Percentiles rank a stretch among this genome's conserved stretches.
Evolutionary conservation across 768 basidiomycete species (phyloP).

Genomic region (Russula sp.): DNA sequence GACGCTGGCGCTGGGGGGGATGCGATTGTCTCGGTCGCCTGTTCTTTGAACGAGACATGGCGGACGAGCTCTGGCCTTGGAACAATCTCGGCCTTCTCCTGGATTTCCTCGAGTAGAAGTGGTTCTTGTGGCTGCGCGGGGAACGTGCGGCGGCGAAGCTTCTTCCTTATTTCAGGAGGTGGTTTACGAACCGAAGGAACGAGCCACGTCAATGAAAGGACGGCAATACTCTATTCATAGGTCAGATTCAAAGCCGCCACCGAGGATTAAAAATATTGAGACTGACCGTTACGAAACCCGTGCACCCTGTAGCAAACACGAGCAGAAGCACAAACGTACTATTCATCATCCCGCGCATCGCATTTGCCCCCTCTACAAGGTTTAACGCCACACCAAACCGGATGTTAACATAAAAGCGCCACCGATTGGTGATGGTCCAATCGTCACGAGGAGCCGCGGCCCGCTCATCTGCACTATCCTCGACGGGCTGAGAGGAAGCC

Average conservation of each 20-base stretch:
- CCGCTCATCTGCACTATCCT: slow-evolving; percentile 16
- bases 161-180: slow-evolving; percentile 11
- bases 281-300: slow-evolving; percentile 27
- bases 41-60: slow-evolving; percentile 26
- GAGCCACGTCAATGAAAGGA: slow-evolving; percentile 21
- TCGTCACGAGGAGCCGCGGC: slow-evolving; percentile 2
- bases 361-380: slow-evolving; percentile 15
- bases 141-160: background rate
- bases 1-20: slow-evolving; percentile 4
- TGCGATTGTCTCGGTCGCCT: background rate
- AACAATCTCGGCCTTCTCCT: background rate
- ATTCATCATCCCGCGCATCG: slow-evolving; percentile 2
- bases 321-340: slow-evolving; percentile 8
- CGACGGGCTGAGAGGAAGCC: slow-evolving; percentile 16
- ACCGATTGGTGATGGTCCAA: background rate
- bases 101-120: background rate
- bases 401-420: slow-evolving; percentile 25
- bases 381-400: slow-evolving; percentile 22
- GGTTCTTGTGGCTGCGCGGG: background rate
- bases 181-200: slow-evolving; percentile 14
- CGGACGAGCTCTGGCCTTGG: slow-evolving; percentile 13
- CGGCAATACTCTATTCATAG: slow-evolving; percentile 19
- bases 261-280: background rate
- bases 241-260: background rate
- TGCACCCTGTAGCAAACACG: slow-evolving; percentile 17